phyloP scores from a whole-genome alignment of 2,329 filamentous ascomycete genomes.

The Exutisphaerella laricina region DNA sequence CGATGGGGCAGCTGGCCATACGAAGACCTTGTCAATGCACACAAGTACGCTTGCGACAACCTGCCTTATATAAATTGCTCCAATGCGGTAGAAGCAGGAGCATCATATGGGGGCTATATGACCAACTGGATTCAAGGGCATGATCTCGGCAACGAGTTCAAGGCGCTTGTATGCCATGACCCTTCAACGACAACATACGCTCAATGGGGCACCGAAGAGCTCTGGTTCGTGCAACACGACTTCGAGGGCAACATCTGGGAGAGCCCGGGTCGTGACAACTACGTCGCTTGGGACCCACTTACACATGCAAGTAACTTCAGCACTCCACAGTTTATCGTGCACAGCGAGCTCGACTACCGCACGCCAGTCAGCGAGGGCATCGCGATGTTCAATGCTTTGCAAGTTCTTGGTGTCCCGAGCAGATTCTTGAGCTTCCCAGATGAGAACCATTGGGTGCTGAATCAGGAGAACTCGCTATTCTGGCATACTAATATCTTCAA shows the following conservation, averaged over 20 bases:
- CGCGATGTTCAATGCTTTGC: constrained; percentile 23
- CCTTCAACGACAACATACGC: constrained; percentile 51
- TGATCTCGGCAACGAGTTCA: constrained; percentile 74
- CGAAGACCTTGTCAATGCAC: constrained; percentile 24
- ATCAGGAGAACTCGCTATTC: constrained; percentile 21
- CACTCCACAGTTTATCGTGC: constrained; percentile 23
- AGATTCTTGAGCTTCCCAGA: constrained; percentile 20
- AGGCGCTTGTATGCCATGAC: constrained; percentile 82
- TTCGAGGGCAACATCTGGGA: constrained; percentile 48
- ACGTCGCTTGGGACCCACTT: constrained; percentile 20
- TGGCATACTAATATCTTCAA: constrained; percentile 25
- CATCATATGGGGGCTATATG: constrained; percentile 38
- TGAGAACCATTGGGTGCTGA: constrained; percentile 21
- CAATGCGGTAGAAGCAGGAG: constrained; percentile 23
- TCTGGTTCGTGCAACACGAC: constrained; percentile 49
- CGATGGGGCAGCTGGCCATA: constrained; percentile 24
- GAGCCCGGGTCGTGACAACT: constrained; percentile 20
- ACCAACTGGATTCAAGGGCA: constrained; percentile 68
- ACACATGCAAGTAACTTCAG: constrained; percentile 21
- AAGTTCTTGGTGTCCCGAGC: constrained; percentile 19
- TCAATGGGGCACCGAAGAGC: constrained; percentile 46
- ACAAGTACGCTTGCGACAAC: constrained; percentile 19
- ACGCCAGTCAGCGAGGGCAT: constrained; percentile 22
- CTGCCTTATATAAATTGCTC: constrained; percentile 23
- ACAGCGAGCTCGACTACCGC: constrained; percentile 23